Evolutionary conservation across 257 asterid species (phyloP), one percentile per base, ranked within the genome.

Genomic region (Scutellaria baicalensis): DNA sequence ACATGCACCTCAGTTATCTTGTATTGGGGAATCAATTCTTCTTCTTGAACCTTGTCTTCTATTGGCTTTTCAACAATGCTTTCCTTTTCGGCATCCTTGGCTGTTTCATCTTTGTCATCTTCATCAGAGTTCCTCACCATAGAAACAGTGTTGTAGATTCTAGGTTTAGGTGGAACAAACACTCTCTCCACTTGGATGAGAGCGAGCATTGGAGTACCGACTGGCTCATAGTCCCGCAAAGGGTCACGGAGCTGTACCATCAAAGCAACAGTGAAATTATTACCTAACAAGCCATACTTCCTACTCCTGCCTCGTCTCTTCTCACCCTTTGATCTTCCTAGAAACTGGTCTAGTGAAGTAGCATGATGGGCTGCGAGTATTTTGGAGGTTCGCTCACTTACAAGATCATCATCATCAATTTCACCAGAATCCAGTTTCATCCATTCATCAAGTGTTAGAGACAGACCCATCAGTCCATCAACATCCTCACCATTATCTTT

Each of bases 241-340:
- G 99, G 99, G 82, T 94, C 97, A 49, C 96, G 96, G 23, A 94
- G 85, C 82, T 91, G 97, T 59, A 94, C 97, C 99, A 94, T 89
- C 57, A 94, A 68, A 12, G 99, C 97, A 65, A 94, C 96, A 0
- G 96, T 94, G 74, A 94, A 94, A 75, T 89, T 91, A 79, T 94
- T 89, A 9, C 99, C 96, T 51, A 93, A 77, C 79, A 93, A 81
- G 49, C 99, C 99, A 17, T 84, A 86, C 55, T 84, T 87, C 74
- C 79, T 76, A 16, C 90, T 75, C 85, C 81, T 88, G 64, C 95
- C 84, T 16, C 89, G 86, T 75, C 92, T 82, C 83, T 83, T 86
- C 68, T 92, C 97, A 50, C 93, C 90, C 79, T 81, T 86, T 17
- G 88, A 87, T 61, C 91, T 82, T 47, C 93, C 95, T 17, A 80